Conservation (phyloP, 2,329 filamentous ascomycete genomes). For the Chaetomiaceae sp. region DNA sequence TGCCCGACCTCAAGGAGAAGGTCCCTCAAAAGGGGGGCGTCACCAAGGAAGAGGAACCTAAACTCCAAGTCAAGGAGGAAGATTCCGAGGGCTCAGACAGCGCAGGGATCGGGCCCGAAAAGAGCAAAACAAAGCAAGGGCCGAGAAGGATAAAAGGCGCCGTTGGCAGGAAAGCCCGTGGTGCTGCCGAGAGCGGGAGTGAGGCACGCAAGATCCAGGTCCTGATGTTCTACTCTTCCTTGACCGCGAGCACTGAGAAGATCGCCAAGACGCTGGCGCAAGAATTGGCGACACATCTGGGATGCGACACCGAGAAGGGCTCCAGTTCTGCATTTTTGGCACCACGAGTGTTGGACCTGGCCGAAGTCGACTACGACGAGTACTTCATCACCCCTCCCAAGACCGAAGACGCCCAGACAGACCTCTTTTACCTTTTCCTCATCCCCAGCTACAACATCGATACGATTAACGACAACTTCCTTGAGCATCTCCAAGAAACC, state of each 20-base stretch:
- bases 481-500: slow-evolving; percentile 84
- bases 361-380: slow-evolving; percentile 87
- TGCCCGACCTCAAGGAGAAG: slow-evolving; percentile 34
- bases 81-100: slow-evolving; percentile 1
- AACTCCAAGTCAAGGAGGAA: no score
- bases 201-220: slow-evolving; percentile 54
- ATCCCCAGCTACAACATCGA: slow-evolving; percentile 95
- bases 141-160: slow-evolving; percentile 45
- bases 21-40: background rate
- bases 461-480: slow-evolving; percentile 79
- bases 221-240: slow-evolving; percentile 82
- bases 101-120: background rate
- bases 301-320: slow-evolving; percentile 30
- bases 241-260: slow-evolving; percentile 78
- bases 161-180: slow-evolving; percentile 30
- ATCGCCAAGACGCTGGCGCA: slow-evolving; percentile 61
- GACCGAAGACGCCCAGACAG: slow-evolving; percentile 42
- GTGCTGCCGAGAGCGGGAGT: slow-evolving; percentile 13
- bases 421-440: slow-evolving; percentile 77
- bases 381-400: slow-evolving; percentile 79
- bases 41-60: background rate
- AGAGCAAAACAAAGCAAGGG: slow-evolving; percentile 36
- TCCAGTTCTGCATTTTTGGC: slow-evolving; percentile 41
- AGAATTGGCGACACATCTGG: slow-evolving; percentile 48
- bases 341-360: slow-evolving; percentile 69